These are phyloP conservation scores for Aphanomyces astaci DNA, from an alignment of 352 stramenopile genomes.

Conservation along the genomic window DNA sequence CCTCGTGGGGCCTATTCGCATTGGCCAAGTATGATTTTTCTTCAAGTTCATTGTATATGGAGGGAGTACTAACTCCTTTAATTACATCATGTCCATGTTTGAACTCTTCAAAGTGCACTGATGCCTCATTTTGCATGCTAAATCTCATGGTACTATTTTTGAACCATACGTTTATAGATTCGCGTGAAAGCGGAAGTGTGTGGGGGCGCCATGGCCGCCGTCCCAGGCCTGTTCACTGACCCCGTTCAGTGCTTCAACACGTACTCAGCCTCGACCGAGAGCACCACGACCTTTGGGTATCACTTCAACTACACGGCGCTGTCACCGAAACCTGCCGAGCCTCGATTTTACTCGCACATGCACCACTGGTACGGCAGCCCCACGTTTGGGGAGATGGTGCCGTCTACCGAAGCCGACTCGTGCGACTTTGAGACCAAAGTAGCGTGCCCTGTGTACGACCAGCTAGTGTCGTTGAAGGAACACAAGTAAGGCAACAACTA, in stretches of 20 bases:
- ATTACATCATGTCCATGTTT: too few relatives aligned
- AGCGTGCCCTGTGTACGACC: conserved; percentile 5
- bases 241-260: background rate
- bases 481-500: background rate
- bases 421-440: conserved; percentile 5
- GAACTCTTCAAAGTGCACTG: too few relatives aligned
- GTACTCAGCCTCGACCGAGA: conserved; percentile 12
- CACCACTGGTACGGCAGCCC: conserved; percentile 11
- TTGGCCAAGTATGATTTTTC: conserved; percentile 16
- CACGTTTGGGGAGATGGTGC: conserved; percentile 12
- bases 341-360: conserved; percentile 7
- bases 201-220: conserved; percentile 4
- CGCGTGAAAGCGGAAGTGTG: conserved; percentile 9
- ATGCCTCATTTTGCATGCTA: too few relatives aligned
- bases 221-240: background rate
- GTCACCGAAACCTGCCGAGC: background rate
- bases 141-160: background rate
- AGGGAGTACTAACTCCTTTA: too few relatives aligned
- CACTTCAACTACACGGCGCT: conserved; percentile 15
- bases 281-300: conserved; percentile 10
- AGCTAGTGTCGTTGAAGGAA: conserved; percentile 4
- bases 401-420: background rate
- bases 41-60: too few relatives aligned
- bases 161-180: conserved; percentile 3
- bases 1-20: conserved; percentile 15